Evolutionary conservation across 2,329 filamentous ascomycete species (phyloP), one percentile per base, ranked within the genome.

Genomic region (Aspergillus bombycis): DNA sequence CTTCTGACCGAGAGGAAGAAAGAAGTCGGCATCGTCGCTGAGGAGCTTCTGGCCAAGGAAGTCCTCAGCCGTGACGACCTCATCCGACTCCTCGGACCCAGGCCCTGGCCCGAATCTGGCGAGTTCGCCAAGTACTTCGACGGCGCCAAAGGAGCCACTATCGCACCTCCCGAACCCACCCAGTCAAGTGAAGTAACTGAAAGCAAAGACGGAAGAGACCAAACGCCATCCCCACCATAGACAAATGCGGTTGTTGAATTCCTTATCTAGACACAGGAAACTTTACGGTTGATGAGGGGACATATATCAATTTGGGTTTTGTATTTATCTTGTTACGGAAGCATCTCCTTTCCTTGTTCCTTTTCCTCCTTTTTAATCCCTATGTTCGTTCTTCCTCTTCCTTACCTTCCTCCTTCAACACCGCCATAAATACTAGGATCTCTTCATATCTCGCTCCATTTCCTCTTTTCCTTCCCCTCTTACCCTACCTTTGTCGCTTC

Each of bases 121-220:
- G 94, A 98, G 74, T 98, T 99, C 79, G 84, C 90, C 73, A 97
- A 97, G 84, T 99, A 96, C 83, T 99, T 99, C 78, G 84, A 85
- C 71, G 86, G 85, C 63, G 82, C 75, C 26, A 75, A 71, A 8
- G 77, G 76, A 16, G 68, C 77, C 72, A 86, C 84, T 72, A 86
- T 85, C 71, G 82, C 87, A 19, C 87, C 89, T 2, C 76, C 74
- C 2, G 75, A 76, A 61, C 74, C 74, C 50, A 41, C 67, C 41
- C 52, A 59, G 60, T 84, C 87, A 36, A 68, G 64, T 10, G 72
- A 75, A 53, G 66, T 67, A 55, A 86, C 86, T 45, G 83, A 69
- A 26, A 74, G 72, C 58, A 77, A 78, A 65, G 71, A 77, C 67
- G 77, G 72, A 68, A 75, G 70, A 66, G 74, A 78, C 54, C 68